Conservation (phyloP, 768 basidiomycete genomes). For the Pisolithus sp. region DNA sequence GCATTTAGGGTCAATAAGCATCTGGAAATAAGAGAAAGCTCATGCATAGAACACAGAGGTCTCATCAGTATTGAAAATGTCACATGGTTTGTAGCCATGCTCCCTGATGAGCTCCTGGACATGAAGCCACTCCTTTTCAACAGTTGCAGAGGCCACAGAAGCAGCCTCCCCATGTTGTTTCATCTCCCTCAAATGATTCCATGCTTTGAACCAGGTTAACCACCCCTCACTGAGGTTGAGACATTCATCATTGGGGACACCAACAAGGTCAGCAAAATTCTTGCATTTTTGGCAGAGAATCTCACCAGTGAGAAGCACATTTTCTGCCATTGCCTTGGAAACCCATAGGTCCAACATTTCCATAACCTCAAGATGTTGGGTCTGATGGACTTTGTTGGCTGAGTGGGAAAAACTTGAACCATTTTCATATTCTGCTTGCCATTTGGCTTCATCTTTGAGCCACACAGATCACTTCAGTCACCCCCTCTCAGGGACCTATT, state of each 20-base stretch:
- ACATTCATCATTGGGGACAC: slow-evolving; percentile 28
- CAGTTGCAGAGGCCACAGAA: slow-evolving; percentile 16
- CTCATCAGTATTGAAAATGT: slow-evolving; percentile 35
- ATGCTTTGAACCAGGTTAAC: slow-evolving; percentile 1
- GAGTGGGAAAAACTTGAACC: no score
- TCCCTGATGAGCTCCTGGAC: slow-evolving; percentile 25
- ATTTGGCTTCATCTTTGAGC: no score
- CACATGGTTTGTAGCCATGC: slow-evolving; percentile 18
- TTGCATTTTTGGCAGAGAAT: slow-evolving; percentile 29
- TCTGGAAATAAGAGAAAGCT: slow-evolving; percentile 1
- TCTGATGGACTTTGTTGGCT: slow-evolving; percentile 10
- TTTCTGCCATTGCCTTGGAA: slow-evolving; percentile 17
- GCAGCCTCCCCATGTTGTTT: slow-evolving; percentile 29
- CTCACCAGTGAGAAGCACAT: slow-evolving; percentile 27
- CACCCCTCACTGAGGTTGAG: slow-evolving; percentile 30
- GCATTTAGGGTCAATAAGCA: not conserved
- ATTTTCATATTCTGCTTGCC: no score
- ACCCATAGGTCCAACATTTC: slow-evolving; percentile 33
- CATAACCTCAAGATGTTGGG: slow-evolving; percentile 26
- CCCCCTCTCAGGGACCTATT: no score
- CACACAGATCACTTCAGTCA: no score
- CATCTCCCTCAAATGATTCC: not conserved
- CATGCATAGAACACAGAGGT: slow-evolving; percentile 31
- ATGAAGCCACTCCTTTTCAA: slow-evolving; percentile 19
- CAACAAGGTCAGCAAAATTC: slow-evolving; percentile 26